Evolutionary conservation across 345 rosid genomes (phyloP), one percentile per base, ranked within the genome.

Genomic region (Eucalyptus victrix): DNA sequence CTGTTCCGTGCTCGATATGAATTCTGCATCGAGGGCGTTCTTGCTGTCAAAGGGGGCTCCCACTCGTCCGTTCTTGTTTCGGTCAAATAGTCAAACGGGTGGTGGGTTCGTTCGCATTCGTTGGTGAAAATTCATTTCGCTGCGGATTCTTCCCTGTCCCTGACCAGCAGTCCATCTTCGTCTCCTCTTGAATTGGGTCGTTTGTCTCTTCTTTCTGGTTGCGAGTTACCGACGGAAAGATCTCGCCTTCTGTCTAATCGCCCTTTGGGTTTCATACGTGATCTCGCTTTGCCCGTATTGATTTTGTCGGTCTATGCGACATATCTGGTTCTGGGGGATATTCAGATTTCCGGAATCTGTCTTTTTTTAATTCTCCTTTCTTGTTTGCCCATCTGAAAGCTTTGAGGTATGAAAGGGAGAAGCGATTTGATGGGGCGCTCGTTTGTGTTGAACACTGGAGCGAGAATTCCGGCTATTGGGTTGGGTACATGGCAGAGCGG

Each of bases 401-500:
- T 76, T 37, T 76, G 83, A 76, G 86, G 90, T 72, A 94, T 94
- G 94, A 94, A 91, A 91, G 96, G 92, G 67, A 94, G 90, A 88
- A 45, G 90, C 87, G 95, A 90, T 83, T 87, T 87, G 80, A 56
- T 49, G 13, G 95, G 92, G 58, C 17, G 88, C 91, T 89, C 90
- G 91, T 94, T 94, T 86, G 92, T 93, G 56, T 80, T 94, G 92
- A 94, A 94, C 89, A 94, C 95, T 5, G 96, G 95, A 53, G 94
- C 96, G 60, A 93, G 88, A 92, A 94, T 94, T 54, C 96, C 96
- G 37, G 94, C 94, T 87, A 93, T 94, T 89, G 96, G 96, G 76
- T 90, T 94, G 45, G 96, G 96, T 76, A 94, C 96, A 65, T 94
- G 96, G 96, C 96, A 94, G 92, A 94, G 88, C 87, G 96, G 92